Evolutionary conservation across 306 rosid genomes (phyloP).

Genomic region (Gynostemma pentaphyllum): DNA sequence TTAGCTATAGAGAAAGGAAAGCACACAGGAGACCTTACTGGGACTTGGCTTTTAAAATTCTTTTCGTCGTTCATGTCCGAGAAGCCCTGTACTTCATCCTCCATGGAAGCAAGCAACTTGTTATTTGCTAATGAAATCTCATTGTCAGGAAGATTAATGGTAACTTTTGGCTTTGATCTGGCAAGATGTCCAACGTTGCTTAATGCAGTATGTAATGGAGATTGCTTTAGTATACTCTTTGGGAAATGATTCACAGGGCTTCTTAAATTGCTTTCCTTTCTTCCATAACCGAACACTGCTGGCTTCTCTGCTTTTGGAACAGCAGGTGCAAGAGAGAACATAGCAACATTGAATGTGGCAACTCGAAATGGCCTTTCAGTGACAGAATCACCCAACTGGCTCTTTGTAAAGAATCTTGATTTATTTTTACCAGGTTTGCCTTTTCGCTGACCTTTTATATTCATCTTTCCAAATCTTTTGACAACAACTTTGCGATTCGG

Average conservation of each 20-base stretch:
- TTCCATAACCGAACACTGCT: conserved; percentile 11
- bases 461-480: conserved; percentile 59
- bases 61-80: conserved; percentile 17
- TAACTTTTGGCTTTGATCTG: conserved; percentile 57
- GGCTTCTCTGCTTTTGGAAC: conserved; percentile 39
- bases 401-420: conserved; percentile 19
- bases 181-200: conserved; percentile 23
- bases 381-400: conserved; percentile 19
- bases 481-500: conserved; percentile 57
- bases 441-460: conserved; percentile 25
- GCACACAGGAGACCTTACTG: conserved; percentile 71
- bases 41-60: conserved; percentile 36
- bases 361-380: conserved; percentile 47
- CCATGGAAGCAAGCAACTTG: conserved; percentile 31
- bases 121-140: conserved; percentile 64
- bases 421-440: conserved; percentile 14
- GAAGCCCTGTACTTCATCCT: conserved; percentile 16
- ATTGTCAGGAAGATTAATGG: conserved; percentile 78
- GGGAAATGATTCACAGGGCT: conserved; percentile 26
- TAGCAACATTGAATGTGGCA: conserved; percentile 82
- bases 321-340: conserved; percentile 89
- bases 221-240: conserved; percentile 67
- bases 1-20: conserved; percentile 39
- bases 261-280: conserved; percentile 12
- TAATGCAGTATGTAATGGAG: conserved; percentile 37